phyloP scores from a whole-genome alignment of 495 filamentous ascomycete genomes.

The Haplographium delicatum region DNA sequence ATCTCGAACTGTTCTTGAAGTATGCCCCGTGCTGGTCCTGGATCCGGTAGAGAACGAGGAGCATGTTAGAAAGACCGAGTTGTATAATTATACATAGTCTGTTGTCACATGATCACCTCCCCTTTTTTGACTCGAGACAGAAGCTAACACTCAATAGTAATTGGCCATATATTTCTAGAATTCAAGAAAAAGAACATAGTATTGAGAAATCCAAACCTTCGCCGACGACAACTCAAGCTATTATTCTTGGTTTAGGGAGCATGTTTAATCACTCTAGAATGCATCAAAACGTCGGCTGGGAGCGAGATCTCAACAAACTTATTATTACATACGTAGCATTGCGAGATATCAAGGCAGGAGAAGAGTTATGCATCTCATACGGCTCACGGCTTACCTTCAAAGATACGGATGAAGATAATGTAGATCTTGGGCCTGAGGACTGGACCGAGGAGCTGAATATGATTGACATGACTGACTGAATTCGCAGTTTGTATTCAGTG shows the following conservation, averaged over 20 bases:
- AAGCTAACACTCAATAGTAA: constrained; percentile 20
- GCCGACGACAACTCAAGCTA: constrained; percentile 37
- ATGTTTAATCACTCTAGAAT: constrained; percentile 53
- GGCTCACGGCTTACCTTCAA: constrained; percentile 46
- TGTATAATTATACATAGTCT: constrained; percentile 55
- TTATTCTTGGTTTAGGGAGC: constrained; percentile 49
- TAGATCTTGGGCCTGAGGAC: constrained; percentile 9
- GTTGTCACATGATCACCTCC: constrained; percentile 16
- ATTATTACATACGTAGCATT: constrained; percentile 45
- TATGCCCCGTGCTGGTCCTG: constrained; percentile 48
- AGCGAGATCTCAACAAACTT: constrained; percentile 36
- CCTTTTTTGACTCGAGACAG: neutral
- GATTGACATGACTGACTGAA: constrained; percentile 27
- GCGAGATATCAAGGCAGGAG: constrained; percentile 42
- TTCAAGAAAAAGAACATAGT: neutral
- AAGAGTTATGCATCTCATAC: constrained; percentile 55
- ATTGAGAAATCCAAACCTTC: constrained; percentile 6
- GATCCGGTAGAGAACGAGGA: constrained; percentile 37
- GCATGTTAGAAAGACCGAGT: constrained; percentile 41
- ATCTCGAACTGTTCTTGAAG: constrained; percentile 44
- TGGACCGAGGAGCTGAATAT: constrained; percentile 20
- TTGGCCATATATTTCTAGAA: constrained; percentile 24
- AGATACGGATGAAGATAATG: constrained; percentile 35
- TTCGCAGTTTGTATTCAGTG: neutral
- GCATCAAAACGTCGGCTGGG: constrained; percentile 50